Evolutionary conservation across 106 monocot species (phyloP).

Genomic region (Dendrobium nobile): DNA sequence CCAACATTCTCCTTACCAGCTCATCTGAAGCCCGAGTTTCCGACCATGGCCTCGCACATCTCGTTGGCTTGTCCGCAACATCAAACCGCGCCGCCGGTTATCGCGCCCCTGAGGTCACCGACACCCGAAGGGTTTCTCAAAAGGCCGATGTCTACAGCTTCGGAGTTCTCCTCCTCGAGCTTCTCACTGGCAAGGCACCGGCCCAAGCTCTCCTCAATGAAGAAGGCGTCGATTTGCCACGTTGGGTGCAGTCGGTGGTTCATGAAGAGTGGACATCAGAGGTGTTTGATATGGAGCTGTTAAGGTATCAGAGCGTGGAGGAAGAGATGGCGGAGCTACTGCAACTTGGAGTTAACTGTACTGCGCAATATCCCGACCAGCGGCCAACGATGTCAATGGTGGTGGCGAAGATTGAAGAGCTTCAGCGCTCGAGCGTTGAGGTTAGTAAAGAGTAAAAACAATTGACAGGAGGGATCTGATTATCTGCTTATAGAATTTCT

Average conservation of each 20-base stretch:
- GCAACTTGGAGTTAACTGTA: conserved; percentile 70
- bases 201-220: conserved; percentile 47
- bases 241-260: conserved; percentile 76
- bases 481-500: no score
- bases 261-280: conserved; percentile 72
- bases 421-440: conserved; percentile 16
- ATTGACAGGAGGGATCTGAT: neutral
- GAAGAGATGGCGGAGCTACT: conserved; percentile 76
- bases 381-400: conserved; percentile 67
- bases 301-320: conserved; percentile 46
- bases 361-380: conserved; percentile 43
- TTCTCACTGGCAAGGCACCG: conserved; percentile 84
- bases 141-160: conserved; percentile 91
- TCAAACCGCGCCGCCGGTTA: conserved; percentile 57
- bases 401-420: conserved; percentile 45
- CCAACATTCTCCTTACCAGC: conserved; percentile 56
- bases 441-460: neutral
- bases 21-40: conserved; percentile 47
- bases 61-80: conserved; percentile 27
- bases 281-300: conserved; percentile 71
- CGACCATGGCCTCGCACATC: conserved; percentile 65
- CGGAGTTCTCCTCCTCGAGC: conserved; percentile 81
- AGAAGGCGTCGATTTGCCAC: conserved; percentile 70
- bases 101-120: conserved; percentile 73
- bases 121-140: conserved; percentile 46